These are phyloP conservation scores for Metschnikowia continentalis DNA, from an alignment of 805 yeast genomes.

Conservation along the genomic window DNA sequence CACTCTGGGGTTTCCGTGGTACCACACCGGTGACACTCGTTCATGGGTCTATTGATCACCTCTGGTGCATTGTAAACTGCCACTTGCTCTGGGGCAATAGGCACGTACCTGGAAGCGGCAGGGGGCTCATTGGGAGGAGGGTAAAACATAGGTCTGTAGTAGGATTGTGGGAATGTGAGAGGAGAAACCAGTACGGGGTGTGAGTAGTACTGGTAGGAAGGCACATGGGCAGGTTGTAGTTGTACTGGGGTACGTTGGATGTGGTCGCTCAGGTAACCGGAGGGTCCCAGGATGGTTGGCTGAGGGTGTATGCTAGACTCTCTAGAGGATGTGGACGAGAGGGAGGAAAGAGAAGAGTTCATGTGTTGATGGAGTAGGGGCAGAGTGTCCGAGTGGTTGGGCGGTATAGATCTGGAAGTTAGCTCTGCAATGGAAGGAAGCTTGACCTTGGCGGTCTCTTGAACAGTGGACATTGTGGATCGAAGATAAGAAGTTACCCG, in stretches of 20 bases:
- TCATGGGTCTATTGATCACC: slow-evolving; percentile 21
- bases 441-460: slow-evolving; percentile 9
- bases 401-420: slow-evolving; percentile 7
- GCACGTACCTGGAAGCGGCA: background rate
- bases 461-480: background rate
- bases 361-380: slow-evolving; percentile 5
- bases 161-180: slow-evolving; percentile 2
- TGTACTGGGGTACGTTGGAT: background rate
- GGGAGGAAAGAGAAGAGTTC: background rate
- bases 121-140: background rate
- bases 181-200: slow-evolving; percentile 4
- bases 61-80: slow-evolving; percentile 12
- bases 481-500: slow-evolving; percentile 1
- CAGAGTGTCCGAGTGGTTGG: slow-evolving; percentile 2
- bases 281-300: background rate
- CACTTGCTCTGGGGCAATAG: slow-evolving; percentile 1
- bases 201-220: slow-evolving; percentile 6
- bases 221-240: background rate
- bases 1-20: slow-evolving; percentile 45
- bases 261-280: background rate
- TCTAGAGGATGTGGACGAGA: background rate
- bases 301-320: background rate
- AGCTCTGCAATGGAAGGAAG: slow-evolving; percentile 20
- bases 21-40: slow-evolving; percentile 43
- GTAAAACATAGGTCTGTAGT: slow-evolving; percentile 5